Base-by-base conservation (phyloP, 2,329 filamentous ascomycete species). In the Stemphylium lycopersici region DNA sequence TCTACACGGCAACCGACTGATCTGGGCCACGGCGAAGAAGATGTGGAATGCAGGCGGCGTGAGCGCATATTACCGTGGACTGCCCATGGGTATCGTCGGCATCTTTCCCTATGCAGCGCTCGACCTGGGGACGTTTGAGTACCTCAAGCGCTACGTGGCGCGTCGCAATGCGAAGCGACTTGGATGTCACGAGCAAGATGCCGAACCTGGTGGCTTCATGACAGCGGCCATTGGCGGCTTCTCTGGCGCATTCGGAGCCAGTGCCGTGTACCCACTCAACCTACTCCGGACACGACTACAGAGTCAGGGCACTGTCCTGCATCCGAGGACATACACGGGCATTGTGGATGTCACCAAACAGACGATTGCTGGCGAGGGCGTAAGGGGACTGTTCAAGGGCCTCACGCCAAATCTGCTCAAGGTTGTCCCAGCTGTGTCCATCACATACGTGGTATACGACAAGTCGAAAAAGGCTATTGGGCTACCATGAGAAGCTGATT, bases 61-160 rank as follows among this genome's bases (percentile, higher is more conserved):
- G 24, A 81, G 84, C 29, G 83, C 90, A 6, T 93, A 92, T 59
- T 99, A 98, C 75, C 91, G 93, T 48, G 95, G 95, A 36, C 83
- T 99, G 31, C 93, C 92, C 0, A 95, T 98, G 85, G 95, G 95
- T 13, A 83, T 99, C 3, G 79, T 97, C 45, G 95, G 95, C 72
- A 97, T 98, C 87, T 99, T 99, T 68, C 95, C 95, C 0, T 99
- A 98, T 75, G 93, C 92, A 37, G 95, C 95, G 44, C 96, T 99
- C 70, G 95, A 99, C 72, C 88, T 99, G 69, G 91, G 91, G 61
- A 96, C 91, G 0, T 99, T 98, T 70, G 95, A 99, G 77, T 87
- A 95, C 56, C 83, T 97, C 58, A 99, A 99, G 77, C 86, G 84
- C 42, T 82, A 82, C 6, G 86, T 96, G 60, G 84, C 89, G 31